phyloP scores from a whole-genome alignment of 2,329 filamentous ascomycete species.

The Pseudocercospora eumusae region DNA sequence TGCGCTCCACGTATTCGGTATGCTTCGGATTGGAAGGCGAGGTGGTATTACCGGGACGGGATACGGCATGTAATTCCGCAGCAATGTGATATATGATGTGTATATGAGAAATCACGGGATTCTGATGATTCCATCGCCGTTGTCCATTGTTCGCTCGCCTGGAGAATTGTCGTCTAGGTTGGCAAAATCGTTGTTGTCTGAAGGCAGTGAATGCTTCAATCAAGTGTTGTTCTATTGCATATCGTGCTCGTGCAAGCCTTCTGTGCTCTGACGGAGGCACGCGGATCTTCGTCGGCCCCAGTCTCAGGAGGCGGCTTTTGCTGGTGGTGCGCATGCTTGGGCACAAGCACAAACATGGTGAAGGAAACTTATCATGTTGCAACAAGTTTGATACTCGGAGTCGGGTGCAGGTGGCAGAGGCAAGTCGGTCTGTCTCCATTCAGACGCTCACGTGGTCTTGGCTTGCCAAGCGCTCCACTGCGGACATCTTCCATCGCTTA shows the following conservation, averaged over 20 bases:
- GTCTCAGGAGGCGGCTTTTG: background rate
- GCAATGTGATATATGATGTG: background rate
- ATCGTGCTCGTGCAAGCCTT: conserved; percentile 1
- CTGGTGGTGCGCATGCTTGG: background rate
- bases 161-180: background rate
- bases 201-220: background rate
- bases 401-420: too few species aligned
- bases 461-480: too few species aligned
- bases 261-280: conserved; percentile 1
- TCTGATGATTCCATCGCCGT: background rate
- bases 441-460: too few species aligned
- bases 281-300: background rate
- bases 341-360: background rate
- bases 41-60: background rate
- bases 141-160: background rate
- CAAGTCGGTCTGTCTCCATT: too few species aligned
- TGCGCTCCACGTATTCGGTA: background rate
- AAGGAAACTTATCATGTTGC: background rate
- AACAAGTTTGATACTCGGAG: background rate
- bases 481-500: too few species aligned
- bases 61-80: background rate
- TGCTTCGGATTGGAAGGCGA: background rate
- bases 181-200: background rate
- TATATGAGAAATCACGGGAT: background rate
- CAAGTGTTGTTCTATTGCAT: background rate